Evolutionary conservation across 345 rosid genomes (phyloP).

Genomic region (Salix koriyanagi): DNA sequence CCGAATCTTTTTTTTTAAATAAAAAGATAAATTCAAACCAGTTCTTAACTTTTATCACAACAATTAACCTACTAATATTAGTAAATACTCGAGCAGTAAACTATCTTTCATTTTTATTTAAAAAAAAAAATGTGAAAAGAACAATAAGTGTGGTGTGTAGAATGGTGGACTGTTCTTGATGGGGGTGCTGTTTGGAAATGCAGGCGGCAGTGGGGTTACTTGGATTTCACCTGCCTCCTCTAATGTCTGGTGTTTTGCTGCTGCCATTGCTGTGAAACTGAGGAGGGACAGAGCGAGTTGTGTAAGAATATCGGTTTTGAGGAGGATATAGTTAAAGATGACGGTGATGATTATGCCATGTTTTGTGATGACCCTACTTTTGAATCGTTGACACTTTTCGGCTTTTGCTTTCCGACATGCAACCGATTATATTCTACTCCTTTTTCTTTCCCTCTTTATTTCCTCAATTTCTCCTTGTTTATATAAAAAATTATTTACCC

Average conservation of each 20-base stretch:
- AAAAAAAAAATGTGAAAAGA: neutral
- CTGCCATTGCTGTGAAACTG: slow-evolving; percentile 7
- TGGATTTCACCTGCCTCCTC: slow-evolving; percentile 26
- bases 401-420: slow-evolving; percentile 28
- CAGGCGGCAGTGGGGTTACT: slow-evolving; percentile 43
- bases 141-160: neutral
- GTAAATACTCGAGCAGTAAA: neutral
- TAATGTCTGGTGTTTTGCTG: slow-evolving; percentile 23
- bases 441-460: slow-evolving; percentile 6
- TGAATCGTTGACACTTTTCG: slow-evolving; percentile 26
- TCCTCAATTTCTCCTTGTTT: neutral
- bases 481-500: too few relatives aligned
- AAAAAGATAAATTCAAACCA: too few relatives aligned
- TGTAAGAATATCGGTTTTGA: slow-evolving; percentile 7
- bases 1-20: too few relatives aligned
- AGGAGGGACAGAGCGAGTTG: neutral
- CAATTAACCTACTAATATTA: too few relatives aligned
- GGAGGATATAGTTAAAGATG: slow-evolving; percentile 11
- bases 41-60: too few relatives aligned
- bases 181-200: slow-evolving; percentile 14
- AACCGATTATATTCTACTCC: slow-evolving; percentile 17
- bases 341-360: slow-evolving; percentile 12
- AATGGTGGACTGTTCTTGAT: neutral
- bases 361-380: slow-evolving; percentile 13
- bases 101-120: neutral